phyloP scores from a whole-genome alignment of 1,284 basidiomycete species.

The Mycena citricolor region DNA sequence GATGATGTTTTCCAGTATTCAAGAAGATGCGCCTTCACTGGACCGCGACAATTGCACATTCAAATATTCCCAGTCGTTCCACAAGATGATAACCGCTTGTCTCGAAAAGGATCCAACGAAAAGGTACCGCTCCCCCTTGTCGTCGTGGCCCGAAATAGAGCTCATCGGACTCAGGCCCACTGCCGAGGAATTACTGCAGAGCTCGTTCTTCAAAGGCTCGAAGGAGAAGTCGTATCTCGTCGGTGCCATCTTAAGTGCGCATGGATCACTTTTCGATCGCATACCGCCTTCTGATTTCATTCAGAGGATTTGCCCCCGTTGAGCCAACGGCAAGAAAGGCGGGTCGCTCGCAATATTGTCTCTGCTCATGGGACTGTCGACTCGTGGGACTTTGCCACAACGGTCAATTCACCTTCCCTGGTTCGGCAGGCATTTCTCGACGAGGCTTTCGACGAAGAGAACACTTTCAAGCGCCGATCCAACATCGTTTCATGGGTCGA shows the following conservation, averaged over 20 bases:
- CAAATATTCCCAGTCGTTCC: constrained; percentile 80
- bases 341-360: constrained; percentile 40
- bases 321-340: constrained; percentile 66
- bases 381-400: constrained; percentile 66
- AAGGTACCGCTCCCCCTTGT: constrained; percentile 39
- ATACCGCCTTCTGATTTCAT: constrained; percentile 3
- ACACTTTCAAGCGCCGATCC: constrained; percentile 5
- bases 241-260: constrained; percentile 66
- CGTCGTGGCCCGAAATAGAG: not conserved
- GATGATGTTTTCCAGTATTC: constrained; percentile 46
- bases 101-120: constrained; percentile 79
- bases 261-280: constrained; percentile 1
- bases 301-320: constrained; percentile 68
- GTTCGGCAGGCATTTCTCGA: constrained; percentile 18
- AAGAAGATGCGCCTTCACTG: constrained; percentile 71
- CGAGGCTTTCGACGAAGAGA: constrained; percentile 10
- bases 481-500: constrained; percentile 12
- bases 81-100: constrained; percentile 80
- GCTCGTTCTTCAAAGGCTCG: constrained; percentile 76
- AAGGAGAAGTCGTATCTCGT: constrained; percentile 78
- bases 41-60: constrained; percentile 70
- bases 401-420: constrained; percentile 36
- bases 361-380: constrained; percentile 51
- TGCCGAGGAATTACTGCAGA: constrained; percentile 74
- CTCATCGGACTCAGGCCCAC: constrained; percentile 54